Evolutionary conservation across 2,329 filamentous ascomycete species (phyloP).

Genomic region (Periglandula ipomoeae): DNA sequence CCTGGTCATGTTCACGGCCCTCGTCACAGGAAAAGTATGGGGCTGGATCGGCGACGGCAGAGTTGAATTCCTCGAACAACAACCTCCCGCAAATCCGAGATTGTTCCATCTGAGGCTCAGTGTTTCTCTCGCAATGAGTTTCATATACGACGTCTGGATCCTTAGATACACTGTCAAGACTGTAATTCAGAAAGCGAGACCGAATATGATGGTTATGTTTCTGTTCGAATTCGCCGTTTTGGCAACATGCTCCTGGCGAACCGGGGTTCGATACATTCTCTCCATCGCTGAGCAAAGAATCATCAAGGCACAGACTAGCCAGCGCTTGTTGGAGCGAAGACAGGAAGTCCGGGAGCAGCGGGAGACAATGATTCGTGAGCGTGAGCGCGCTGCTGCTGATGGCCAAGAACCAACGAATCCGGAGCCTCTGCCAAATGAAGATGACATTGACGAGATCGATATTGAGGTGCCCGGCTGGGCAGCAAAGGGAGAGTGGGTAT

Average conservation of each 20-base stretch:
- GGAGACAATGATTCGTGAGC: slow-evolving; percentile 40
- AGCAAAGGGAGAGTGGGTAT: slow-evolving; percentile 84
- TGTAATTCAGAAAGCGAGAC: slow-evolving; percentile 78
- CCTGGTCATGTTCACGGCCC: slow-evolving; percentile 86
- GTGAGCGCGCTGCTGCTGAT: slow-evolving; percentile 38
- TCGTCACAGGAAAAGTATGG: slow-evolving; percentile 95
- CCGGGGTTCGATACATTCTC: slow-evolving; percentile 67
- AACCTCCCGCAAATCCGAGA: slow-evolving; percentile 79
- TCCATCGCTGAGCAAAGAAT: slow-evolving; percentile 71
- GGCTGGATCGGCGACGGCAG: slow-evolving; percentile 95
- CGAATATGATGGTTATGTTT: slow-evolving; percentile 99
- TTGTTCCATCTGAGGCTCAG: slow-evolving; percentile 80
- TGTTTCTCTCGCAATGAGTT: slow-evolving; percentile 67
- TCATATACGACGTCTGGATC: slow-evolving; percentile 71
- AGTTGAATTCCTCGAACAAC: slow-evolving; percentile 90
- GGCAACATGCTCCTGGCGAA: slow-evolving; percentile 70
- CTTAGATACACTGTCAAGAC: slow-evolving; percentile 73
- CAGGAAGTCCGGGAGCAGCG: slow-evolving; percentile 55
- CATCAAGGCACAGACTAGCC: slow-evolving; percentile 61
- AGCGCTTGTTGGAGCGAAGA: slow-evolving; percentile 58
- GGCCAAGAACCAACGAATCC: slow-evolving; percentile 48
- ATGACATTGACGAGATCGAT: slow-evolving; percentile 85
- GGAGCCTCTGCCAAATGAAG: slow-evolving; percentile 51
- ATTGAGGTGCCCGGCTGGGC: slow-evolving; percentile 96
- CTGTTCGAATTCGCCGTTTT: slow-evolving; percentile 94